These are phyloP conservation scores for Saccharomycopsis sp. DNA, from an alignment of 805 yeast genomes.

Conservation along the genomic window DNA sequence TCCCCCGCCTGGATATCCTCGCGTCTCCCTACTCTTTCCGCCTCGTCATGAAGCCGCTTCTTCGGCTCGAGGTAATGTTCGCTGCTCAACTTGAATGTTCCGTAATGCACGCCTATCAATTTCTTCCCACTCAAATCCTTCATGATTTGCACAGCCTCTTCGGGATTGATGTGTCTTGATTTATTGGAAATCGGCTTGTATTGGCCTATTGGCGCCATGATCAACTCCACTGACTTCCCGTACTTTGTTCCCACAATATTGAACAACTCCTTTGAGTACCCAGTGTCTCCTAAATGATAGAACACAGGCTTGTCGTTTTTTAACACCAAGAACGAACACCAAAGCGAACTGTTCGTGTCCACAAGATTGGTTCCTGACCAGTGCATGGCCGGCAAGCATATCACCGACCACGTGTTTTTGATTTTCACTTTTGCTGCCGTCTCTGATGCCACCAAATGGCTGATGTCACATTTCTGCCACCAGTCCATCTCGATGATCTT, in stretches of 20 bases:
- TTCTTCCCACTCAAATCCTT: conserved; percentile 51
- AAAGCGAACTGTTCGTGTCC: conserved; percentile 74
- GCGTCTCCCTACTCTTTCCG: conserved; percentile 33
- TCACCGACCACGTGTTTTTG: conserved; percentile 60
- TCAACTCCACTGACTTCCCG: conserved; percentile 54
- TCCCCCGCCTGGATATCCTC: conserved; percentile 55
- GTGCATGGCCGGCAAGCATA: conserved; percentile 92
- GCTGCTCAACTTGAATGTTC: conserved; percentile 83
- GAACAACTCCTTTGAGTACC: conserved; percentile 73
- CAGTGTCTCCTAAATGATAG: conserved; percentile 94
- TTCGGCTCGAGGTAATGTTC: conserved; percentile 87
- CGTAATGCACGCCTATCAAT: conserved; percentile 93
- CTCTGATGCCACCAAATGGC: conserved; percentile 3
- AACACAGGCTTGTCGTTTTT: conserved; percentile 63
- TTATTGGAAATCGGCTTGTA: conserved; percentile 94
- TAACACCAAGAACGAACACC: conserved; percentile 81
- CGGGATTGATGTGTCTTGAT: conserved; percentile 82
- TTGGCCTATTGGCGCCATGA: conserved; percentile 89
- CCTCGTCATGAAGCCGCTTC: conserved; percentile 43
- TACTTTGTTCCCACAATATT: conserved; percentile 53
- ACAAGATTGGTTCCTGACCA: conserved; percentile 87
- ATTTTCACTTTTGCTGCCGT: conserved; percentile 24
- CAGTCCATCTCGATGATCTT: conserved; percentile 76
- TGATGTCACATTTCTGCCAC: conserved; percentile 68
- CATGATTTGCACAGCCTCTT: conserved; percentile 66